Percentiles rank a stretch among this genome's conserved stretches.
These are phyloP conservation scores for Solanum hybrid DNA, from an alignment of 305 asterid species.

Conservation along the genomic window DNA sequence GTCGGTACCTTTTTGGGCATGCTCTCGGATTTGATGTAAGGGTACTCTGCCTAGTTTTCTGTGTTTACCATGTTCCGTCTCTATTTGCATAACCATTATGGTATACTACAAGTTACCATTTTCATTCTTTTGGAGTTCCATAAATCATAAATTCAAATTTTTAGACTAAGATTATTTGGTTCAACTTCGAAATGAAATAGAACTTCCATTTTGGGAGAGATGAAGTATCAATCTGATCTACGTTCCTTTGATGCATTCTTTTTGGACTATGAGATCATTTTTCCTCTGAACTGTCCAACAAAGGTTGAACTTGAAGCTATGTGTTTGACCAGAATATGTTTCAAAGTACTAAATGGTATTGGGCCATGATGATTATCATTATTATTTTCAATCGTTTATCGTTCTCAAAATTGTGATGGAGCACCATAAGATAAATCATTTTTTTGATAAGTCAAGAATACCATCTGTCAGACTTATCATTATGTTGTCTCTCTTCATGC, in stretches of 20 bases:
- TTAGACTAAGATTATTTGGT: background rate
- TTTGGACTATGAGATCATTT: background rate
- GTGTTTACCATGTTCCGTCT: background rate
- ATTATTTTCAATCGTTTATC: background rate
- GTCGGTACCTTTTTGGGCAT: conserved; percentile 64
- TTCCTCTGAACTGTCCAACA: background rate
- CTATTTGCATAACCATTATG: background rate
- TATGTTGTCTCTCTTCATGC: conserved; percentile 20
- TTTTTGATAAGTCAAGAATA: background rate
- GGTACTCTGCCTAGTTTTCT: background rate
- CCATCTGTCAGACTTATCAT: background rate
- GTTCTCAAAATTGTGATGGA: background rate
- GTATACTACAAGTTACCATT: background rate
- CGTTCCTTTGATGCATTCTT: background rate
- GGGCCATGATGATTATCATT: background rate
- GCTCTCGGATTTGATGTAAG: conserved; percentile 75
- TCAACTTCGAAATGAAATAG: background rate
- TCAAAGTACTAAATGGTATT: background rate
- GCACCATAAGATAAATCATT: background rate
- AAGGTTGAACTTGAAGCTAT: background rate
- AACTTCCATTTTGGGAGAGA: background rate
- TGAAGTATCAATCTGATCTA: background rate
- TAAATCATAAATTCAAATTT: background rate
- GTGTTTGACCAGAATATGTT: background rate
- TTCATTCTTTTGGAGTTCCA: background rate